Evolutionary conservation across 164 flowering plant genomes (phyloP).

Genomic region (Taxillus chinensis): DNA sequence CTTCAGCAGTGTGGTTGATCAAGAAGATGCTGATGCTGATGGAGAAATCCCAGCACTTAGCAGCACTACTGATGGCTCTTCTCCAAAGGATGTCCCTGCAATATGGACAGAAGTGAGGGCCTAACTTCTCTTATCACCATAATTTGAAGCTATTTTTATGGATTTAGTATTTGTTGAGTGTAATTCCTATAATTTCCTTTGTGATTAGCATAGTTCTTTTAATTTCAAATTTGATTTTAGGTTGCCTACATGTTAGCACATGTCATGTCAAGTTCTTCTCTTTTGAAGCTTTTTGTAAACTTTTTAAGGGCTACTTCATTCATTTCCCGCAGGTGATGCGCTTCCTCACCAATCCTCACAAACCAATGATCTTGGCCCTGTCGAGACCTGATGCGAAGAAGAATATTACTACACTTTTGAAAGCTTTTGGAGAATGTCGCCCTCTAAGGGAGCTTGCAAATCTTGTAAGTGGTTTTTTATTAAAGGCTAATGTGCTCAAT

Average conservation of each 20-base stretch:
- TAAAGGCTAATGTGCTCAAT: neutral
- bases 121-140: neutral
- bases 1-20: slow-evolving; percentile 67
- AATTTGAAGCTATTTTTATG: no score
- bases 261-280: no score
- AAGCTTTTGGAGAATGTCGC: slow-evolving; percentile 92
- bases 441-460: slow-evolving; percentile 87
- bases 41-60: slow-evolving; percentile 59
- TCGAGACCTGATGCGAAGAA: slow-evolving; percentile 96
- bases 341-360: slow-evolving; percentile 87
- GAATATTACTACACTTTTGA: slow-evolving; percentile 81
- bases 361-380: slow-evolving; percentile 87
- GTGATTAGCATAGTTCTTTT: no score
- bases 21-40: slow-evolving; percentile 69
- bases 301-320: no score
- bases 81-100: slow-evolving; percentile 67
- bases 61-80: slow-evolving; percentile 45
- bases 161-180: no score
- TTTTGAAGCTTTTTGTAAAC: no score
- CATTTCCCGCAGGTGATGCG: slow-evolving; percentile 61
- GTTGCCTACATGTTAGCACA: no score
- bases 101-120: slow-evolving; percentile 83
- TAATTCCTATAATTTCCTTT: no score
- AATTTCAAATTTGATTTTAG: no score
- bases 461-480: slow-evolving; percentile 45